Base-by-base conservation (phyloP, 1,284 basidiomycete species). In the Moniliophthora roreri region DNA sequence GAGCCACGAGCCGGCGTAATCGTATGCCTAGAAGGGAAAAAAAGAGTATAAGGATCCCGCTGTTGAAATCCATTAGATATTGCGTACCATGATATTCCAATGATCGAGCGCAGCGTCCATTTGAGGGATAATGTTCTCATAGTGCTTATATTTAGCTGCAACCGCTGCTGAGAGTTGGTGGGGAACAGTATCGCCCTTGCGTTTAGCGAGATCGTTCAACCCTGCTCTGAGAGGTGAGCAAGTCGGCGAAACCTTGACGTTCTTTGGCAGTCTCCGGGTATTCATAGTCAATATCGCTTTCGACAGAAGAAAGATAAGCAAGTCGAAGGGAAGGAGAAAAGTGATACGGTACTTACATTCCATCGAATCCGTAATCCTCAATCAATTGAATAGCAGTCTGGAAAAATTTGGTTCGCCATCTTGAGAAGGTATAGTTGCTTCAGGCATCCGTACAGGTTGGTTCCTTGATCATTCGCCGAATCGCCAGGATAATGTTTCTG, bases 81-180 rank as follows among this genome's bases (percentile, higher is more conserved):
- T n/a, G 40, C 69, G 60, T 63, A 88, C 89, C 94, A 98, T 97
- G 52, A 98, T 69, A 68, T 96, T 95, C 93, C 93, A 96, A 71
- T 89, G 93, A 38, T 80, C 82, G 42, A 96, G 71, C 23, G 80
- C 84, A 13, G 67, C 66, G 63, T 94, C 84, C 89, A 96, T 91
- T 62, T 87, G 83, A 8, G 76, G 64, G 13, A 95, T 74, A 10
- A 79, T 74, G 56, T 83, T 78, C 45, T 78, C 74, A 64, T 90
- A 89, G 64, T 91, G 84, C 21, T 74, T 72, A 2, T 78, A 60
- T 20, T 91, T 93, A 52, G 91, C 91, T 13, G 77, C 67, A 45
- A 80, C 79, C 13, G 80, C 79, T 4, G 72, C 84, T 24, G 82
- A 81, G 47, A 89, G 59, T 53, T 80, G 72, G 58, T 87, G 87